Evolutionary conservation across 2,329 filamentous ascomycete species (phyloP), one percentile per base, ranked within the genome.

Genomic region (Pyricularia sp.): DNA sequence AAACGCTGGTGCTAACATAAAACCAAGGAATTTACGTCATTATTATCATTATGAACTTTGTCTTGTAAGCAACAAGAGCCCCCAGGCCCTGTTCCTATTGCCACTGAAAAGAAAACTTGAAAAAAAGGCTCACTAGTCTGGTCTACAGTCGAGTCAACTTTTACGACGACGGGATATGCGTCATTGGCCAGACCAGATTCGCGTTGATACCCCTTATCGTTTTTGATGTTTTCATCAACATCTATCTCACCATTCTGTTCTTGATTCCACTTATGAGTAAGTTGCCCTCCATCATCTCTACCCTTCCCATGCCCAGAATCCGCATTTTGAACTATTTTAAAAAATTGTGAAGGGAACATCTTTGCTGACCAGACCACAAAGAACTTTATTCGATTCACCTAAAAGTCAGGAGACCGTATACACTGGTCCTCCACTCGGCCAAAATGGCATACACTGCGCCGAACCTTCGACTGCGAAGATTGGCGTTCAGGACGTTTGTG

Each of bases 21-120:
- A 35, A 49, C 19, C 16, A 49, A 62, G 60, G 60, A 22, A 33
- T 22, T 31, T 62, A 62, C 30, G 28, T 62, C 28, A 22, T 62
- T 19, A 62, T 62, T n/a, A 33, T 62, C n/a, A 62, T 62, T 22
- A 62, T 22, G 16, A 62, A 62, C 60, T 62, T 30, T 33, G 22
- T 62, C 9, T 62, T 62, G 60, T 62, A 22, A 16, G 60, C 28
- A 26, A 26, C 8, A 26, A 13, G 3, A 59, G 3, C 12, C 13
- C 55, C 57, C 57, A 31, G 5, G 24, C 24, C 16, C 22, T 60
- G 57, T 1, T 31, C 10, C n/a, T 12, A 16, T 16, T 5, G 13
- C 3, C 3, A 35, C 33, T 9, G 31, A 33, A 8, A 33, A 33
- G 12, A 10, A 26, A n/a, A 6, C 1, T 5, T 9, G 53, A 13